phyloP scores from a whole-genome alignment of 2,329 filamentous ascomycete species.

The Byssochlamys sp. region DNA sequence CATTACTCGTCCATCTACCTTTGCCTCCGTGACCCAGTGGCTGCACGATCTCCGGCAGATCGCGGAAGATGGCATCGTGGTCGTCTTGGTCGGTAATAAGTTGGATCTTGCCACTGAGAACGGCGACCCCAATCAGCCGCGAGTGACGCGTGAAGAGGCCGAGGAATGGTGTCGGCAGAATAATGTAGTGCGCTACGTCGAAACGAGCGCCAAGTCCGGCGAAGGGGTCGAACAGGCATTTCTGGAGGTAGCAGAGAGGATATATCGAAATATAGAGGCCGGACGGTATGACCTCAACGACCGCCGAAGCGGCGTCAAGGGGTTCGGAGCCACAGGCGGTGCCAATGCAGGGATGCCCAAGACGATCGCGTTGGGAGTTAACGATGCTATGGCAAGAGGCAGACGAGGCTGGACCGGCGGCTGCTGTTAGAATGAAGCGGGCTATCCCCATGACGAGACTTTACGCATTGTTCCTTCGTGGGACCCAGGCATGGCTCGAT shows the following conservation, averaged over 20 bases:
- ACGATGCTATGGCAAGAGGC: constrained; percentile 38
- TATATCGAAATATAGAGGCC: constrained; percentile 92
- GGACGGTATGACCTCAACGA: constrained; percentile 93
- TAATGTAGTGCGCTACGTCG: constrained; percentile 83
- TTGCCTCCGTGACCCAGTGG: constrained; percentile 83
- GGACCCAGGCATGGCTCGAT: not conserved
- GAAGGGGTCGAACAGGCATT: constrained; percentile 91
- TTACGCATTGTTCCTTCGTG: not conserved
- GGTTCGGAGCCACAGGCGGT: constrained; percentile 34
- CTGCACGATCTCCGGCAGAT: constrained; percentile 87
- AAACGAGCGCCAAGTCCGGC: constrained; percentile 91
- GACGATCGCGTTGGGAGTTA: constrained; percentile 37
- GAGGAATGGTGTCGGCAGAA: constrained; percentile 81
- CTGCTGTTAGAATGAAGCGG: constrained; percentile 25
- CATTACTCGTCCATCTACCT: constrained; percentile 75
- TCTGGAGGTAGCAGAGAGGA: constrained; percentile 82
- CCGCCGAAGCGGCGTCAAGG: constrained; percentile 81
- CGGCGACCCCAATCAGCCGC: constrained; percentile 47
- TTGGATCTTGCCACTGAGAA: constrained; percentile 59
- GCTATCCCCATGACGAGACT: not conserved
- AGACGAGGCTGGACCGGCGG: constrained; percentile 26
- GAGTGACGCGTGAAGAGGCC: constrained; percentile 74
- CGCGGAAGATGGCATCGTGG: constrained; percentile 88
- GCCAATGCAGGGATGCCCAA: constrained; percentile 25
- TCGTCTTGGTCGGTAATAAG: constrained; percentile 93